Evolutionary conservation across 257 asterid genomes (phyloP).

Genomic region (Rubia yunnanensis): DNA sequence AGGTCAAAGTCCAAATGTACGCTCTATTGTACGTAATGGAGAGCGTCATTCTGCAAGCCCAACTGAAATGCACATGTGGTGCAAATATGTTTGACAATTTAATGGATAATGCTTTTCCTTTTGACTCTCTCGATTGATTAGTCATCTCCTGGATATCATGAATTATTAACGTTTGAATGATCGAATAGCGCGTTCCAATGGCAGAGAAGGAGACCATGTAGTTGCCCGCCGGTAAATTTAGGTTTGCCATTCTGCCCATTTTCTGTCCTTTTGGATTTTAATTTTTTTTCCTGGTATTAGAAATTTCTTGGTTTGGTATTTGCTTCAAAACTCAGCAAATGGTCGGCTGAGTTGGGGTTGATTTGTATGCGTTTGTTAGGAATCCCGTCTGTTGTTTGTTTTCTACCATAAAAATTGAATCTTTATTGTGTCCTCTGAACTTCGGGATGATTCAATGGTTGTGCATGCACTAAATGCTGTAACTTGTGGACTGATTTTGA

Average conservation of each 20-base stretch:
- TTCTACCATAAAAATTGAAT: not conserved
- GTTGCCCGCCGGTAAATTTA: not conserved
- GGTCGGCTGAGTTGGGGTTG: not conserved
- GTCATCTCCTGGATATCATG: too few relatives aligned
- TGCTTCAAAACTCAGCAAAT: not conserved
- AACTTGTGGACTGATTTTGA: not conserved
- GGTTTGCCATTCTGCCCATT: not conserved
- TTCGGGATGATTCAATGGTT: not conserved
- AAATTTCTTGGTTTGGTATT: not conserved
- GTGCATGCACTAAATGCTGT: not conserved
- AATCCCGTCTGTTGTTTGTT: not conserved
- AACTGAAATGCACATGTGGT: not conserved
- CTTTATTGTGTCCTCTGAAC: not conserved
- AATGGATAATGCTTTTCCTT: not conserved
- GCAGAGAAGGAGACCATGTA: not conserved
- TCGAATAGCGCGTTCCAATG: not conserved
- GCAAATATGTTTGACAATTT: not conserved
- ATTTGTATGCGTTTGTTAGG: not conserved
- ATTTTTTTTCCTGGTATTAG: not conserved
- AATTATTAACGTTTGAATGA: not conserved
- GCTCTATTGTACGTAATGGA: not conserved
- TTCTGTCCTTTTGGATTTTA: too few relatives aligned
- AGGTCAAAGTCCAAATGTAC: not conserved
- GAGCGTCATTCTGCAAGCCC: not conserved
- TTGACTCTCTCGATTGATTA: not conserved